Conservation (phyloP, 768 basidiomycete species). For the Hemileccinum impolitum region DNA sequence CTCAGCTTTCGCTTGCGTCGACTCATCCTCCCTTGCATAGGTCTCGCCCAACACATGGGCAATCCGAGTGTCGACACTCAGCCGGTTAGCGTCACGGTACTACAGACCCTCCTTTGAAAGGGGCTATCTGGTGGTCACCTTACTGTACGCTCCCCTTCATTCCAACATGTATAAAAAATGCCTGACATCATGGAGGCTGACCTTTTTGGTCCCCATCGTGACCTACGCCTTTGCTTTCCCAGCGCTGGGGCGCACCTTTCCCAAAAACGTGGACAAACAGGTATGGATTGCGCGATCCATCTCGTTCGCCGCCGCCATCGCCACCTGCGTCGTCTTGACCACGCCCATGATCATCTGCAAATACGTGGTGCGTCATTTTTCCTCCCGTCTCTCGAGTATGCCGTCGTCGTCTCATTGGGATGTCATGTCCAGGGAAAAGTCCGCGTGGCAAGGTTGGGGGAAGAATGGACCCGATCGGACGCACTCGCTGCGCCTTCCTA, state of each 20-base stretch:
- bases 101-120: conserved; percentile 45
- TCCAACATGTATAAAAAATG: not conserved
- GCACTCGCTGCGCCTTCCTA: conserved; percentile 22
- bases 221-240: conserved; percentile 35
- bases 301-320: conserved; percentile 37
- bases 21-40: conserved; percentile 20
- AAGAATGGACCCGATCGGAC: conserved; percentile 41
- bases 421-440: conserved; percentile 37
- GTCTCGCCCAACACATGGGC: conserved; percentile 44
- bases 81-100: conserved; percentile 36
- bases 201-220: conserved; percentile 38
- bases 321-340: conserved; percentile 36
- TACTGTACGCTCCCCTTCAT: conserved; percentile 34
- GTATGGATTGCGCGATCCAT: conserved; percentile 36
- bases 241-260: conserved; percentile 2
- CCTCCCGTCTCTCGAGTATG: not conserved
- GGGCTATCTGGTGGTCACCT: conserved; percentile 35
- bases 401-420: not conserved
- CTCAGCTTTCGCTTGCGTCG: not conserved
- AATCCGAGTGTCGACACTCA: conserved; percentile 37
- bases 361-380: conserved; percentile 33
- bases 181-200: conserved; percentile 28
- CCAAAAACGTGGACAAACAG: conserved; percentile 12
- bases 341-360: conserved; percentile 49
- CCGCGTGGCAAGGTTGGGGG: conserved; percentile 36